A percentile compares a stretch with the other conserved stretches of the same genome.
Evolutionary conservation across 768 basidiomycete species (phyloP).

Genomic region (Boletus pseudopeckii): DNA sequence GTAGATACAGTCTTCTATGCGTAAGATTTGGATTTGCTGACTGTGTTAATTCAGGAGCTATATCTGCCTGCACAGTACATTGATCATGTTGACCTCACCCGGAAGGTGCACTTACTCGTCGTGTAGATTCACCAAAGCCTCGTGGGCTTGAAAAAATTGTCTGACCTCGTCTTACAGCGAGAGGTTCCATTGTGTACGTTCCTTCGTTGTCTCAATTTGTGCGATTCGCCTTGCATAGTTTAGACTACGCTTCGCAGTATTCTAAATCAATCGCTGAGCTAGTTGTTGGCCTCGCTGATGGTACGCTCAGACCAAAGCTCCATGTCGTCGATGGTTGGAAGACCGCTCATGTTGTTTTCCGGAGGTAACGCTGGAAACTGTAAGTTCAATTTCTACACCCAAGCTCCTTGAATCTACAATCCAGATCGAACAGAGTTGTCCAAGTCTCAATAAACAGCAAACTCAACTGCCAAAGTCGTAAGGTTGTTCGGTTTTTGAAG

Average conservation of each 20-base stretch:
- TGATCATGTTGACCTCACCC: neutral
- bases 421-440: slow-evolving; percentile 44
- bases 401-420: neutral
- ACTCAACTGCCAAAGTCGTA: slow-evolving; percentile 3
- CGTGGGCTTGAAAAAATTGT: slow-evolving; percentile 63
- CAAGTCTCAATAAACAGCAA: slow-evolving; percentile 45
- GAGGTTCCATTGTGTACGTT: slow-evolving; percentile 80
- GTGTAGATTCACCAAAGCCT: slow-evolving; percentile 53
- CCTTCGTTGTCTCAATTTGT: neutral
- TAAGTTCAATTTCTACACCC: slow-evolving; percentile 16
- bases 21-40: neutral
- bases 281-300: slow-evolving; percentile 53
- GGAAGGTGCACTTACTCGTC: neutral
- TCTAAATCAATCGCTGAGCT: slow-evolving; percentile 57
- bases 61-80: slow-evolving; percentile 74
- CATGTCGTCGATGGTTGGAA: slow-evolving; percentile 70
- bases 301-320: slow-evolving; percentile 76
- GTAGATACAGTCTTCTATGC: slow-evolving; percentile 40
- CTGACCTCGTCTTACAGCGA: slow-evolving; percentile 66
- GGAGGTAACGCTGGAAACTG: slow-evolving; percentile 80
- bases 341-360: slow-evolving; percentile 63
- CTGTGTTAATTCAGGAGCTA: slow-evolving; percentile 53
- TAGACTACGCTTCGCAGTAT: slow-evolving; percentile 70
- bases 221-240: slow-evolving; percentile 37
- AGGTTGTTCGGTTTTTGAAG: neutral